A percentile compares a stretch with the other conserved stretches of the same genome.
Evolutionary conservation across 2,329 filamentous ascomycete species (phyloP).

Genomic region (Akanthomyces lecanii): DNA sequence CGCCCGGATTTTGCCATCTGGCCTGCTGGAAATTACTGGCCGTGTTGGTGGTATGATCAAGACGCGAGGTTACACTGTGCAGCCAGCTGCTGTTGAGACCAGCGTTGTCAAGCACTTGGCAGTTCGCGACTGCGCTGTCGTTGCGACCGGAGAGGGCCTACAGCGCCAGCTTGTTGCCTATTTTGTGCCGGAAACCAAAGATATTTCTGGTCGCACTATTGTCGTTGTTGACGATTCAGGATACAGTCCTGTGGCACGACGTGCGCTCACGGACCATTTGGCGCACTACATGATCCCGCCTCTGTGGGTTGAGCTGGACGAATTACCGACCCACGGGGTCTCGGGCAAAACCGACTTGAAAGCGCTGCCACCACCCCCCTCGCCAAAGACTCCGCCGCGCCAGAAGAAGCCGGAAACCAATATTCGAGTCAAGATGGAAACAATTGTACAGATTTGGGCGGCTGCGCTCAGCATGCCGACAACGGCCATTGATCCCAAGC

Average conservation of each 20-base stretch:
- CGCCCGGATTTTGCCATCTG: constrained; percentile 62
- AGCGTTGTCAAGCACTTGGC: constrained; percentile 66
- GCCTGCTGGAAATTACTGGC: constrained; percentile 70
- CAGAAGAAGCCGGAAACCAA: constrained; percentile 47
- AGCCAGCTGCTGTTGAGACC: constrained; percentile 72
- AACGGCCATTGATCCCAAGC: constrained; percentile 60
- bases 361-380: constrained; percentile 61
- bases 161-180: constrained; percentile 74
- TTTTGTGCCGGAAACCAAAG: constrained; percentile 63
- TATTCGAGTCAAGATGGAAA: constrained; percentile 61
- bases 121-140: constrained; percentile 66
- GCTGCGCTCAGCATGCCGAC: constrained; percentile 62
- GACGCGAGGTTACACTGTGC: constrained; percentile 72
- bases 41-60: constrained; percentile 79
- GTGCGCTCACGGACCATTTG: constrained; percentile 59
- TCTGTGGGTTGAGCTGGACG: constrained; percentile 69
- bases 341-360: constrained; percentile 77
- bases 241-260: constrained; percentile 65
- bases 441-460: constrained; percentile 70
- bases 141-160: constrained; percentile 70
- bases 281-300: constrained; percentile 82
- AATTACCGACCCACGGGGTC: constrained; percentile 70
- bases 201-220: constrained; percentile 51
- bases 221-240: constrained; percentile 67
- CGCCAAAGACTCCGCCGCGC: constrained; percentile 41